phyloP scores from a whole-genome alignment of 192 early-diverging fungal species.

The Backusella tuberculispora region DNA sequence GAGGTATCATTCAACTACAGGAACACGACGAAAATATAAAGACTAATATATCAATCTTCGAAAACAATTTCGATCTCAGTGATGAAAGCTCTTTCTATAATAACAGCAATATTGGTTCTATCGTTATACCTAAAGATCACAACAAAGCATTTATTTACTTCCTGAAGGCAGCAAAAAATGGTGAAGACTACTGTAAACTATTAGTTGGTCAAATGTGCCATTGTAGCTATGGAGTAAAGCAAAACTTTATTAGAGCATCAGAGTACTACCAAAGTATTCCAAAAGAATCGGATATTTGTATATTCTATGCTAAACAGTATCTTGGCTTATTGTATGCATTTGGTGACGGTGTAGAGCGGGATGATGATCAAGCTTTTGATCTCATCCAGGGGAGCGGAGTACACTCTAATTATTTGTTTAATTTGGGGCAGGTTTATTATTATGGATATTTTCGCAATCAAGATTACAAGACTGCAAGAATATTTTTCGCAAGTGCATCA shows the following conservation, averaged over 20 bases:
- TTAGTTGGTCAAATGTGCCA: not conserved
- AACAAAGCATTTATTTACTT: not conserved
- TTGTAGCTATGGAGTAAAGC: not conserved
- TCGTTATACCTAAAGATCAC: not conserved
- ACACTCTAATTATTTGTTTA: too few relatives aligned
- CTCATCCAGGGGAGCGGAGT: too few relatives aligned
- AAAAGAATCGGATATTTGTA: too few relatives aligned
- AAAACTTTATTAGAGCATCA: not conserved
- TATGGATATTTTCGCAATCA: too few relatives aligned
- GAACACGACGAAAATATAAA: not conserved
- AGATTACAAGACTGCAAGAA: too few relatives aligned
- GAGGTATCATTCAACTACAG: not conserved
- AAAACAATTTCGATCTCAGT: not conserved
- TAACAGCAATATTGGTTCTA: not conserved
- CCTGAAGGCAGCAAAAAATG: not conserved
- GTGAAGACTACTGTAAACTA: not conserved
- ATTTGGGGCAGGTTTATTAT: too few relatives aligned
- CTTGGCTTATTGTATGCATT: too few relatives aligned
- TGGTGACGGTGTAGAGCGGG: too few relatives aligned
- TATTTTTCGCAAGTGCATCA: too few relatives aligned
- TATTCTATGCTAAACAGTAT: too few relatives aligned
- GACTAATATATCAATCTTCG: not conserved
- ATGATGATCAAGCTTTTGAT: too few relatives aligned
- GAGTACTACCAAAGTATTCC: not conserved
- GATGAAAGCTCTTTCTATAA: not conserved